Evolutionary conservation across 2,329 filamentous ascomycete species (phyloP).

Genomic region (Aspergillus chevalieri): DNA sequence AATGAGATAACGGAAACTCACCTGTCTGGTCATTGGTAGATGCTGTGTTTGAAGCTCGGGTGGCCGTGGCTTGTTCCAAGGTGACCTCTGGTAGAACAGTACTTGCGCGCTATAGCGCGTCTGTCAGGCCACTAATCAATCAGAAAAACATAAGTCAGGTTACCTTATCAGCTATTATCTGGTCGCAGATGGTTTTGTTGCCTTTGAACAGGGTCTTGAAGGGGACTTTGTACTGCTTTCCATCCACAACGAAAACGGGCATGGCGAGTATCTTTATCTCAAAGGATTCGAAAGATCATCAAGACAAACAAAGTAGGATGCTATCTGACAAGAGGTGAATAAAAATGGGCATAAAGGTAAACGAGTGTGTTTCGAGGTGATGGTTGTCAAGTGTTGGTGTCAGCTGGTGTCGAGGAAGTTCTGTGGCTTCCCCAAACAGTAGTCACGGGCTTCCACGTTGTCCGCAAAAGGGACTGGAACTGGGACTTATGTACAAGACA

Average conservation of each 20-base stretch:
- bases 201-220: constrained; percentile 6
- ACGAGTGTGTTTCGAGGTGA: not conserved
- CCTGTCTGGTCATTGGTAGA: constrained; percentile 25
- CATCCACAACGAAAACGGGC: constrained; percentile 10
- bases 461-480: no score
- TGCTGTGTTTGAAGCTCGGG: constrained; percentile 55
- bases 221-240: constrained; percentile 6
- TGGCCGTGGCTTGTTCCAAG: constrained; percentile 28
- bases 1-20: not conserved
- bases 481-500: no score
- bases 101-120: not conserved
- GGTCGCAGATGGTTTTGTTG: constrained; percentile 1
- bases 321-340: not conserved
- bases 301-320: not conserved
- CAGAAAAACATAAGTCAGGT: not conserved
- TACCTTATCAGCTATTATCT: not conserved
- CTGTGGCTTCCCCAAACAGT: not conserved
- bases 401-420: not conserved
- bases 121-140: not conserved
- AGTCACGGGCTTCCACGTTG: no score
- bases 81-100: not conserved
- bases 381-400: not conserved
- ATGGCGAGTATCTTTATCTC: constrained; percentile 2
- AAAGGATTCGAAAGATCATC: not conserved
- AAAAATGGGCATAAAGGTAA: not conserved